Percentiles rank a stretch among this genome's conserved stretches.
These are phyloP conservation scores for Begonia masoniana DNA, from an alignment of 306 rosid genomes.

Conservation along the genomic window DNA sequence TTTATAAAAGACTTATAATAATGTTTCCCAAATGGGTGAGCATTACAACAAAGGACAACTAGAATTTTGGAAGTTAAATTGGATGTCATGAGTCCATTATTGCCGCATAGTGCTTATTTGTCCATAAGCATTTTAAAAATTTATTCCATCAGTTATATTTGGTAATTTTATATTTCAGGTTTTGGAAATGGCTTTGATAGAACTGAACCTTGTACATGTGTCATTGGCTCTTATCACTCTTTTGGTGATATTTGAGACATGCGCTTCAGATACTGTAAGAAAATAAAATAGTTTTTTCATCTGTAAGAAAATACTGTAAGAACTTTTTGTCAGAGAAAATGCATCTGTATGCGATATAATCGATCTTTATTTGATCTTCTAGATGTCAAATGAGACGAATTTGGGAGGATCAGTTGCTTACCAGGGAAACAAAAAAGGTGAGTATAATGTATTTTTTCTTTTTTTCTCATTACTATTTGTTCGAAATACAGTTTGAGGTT, in stretches of 20 bases:
- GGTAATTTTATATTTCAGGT: constrained; percentile 12
- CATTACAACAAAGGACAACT: too few relatives aligned
- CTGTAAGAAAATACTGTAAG: background rate
- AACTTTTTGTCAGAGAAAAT: background rate
- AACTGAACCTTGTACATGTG: constrained; percentile 5
- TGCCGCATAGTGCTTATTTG: background rate
- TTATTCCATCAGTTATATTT: background rate
- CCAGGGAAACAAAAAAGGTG: constrained; percentile 16
- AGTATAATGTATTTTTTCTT: constrained; percentile 11
- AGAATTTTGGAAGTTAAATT: background rate
- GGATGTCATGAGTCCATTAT: background rate
- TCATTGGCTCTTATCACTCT: constrained; percentile 13
- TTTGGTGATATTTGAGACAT: constrained; percentile 8
- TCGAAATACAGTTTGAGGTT: background rate
- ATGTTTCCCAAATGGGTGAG: too few relatives aligned
- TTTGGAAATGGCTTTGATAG: constrained; percentile 17
- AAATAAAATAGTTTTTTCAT: background rate
- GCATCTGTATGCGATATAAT: background rate
- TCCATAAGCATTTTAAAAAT: background rate
- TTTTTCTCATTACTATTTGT: background rate
- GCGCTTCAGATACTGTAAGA: constrained; percentile 28
- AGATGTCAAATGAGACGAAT: constrained; percentile 21
- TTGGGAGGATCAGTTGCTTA: constrained; percentile 11
- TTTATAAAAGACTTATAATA: too few relatives aligned
- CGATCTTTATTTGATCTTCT: constrained; percentile 8